Base-by-base conservation (phyloP, 495 filamentous ascomycete genomes). In the Penicillium nucicola region DNA sequence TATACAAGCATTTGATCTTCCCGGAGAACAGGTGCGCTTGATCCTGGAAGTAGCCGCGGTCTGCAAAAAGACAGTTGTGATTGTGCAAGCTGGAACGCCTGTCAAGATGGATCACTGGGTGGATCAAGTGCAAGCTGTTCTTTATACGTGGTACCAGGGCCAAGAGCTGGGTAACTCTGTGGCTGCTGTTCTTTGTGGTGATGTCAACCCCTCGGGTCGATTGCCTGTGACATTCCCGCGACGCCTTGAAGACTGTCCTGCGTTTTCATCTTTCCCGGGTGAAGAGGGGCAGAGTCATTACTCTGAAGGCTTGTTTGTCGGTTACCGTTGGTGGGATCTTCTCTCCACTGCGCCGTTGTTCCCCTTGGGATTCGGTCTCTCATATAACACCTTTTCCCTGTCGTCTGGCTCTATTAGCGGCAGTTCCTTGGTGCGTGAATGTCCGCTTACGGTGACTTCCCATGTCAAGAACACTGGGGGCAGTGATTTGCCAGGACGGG, bases 331-430 rank as follows among this genome's bases (percentile, higher is more conserved):
- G 66, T 92, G 87, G 67, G 87, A 90, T 61, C 72, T 76, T 8
- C 60, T 77, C 6, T 68, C 74, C 13, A 71, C 84, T 41, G 60
- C 70, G 8, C 82, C 85, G 4, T 72, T 85, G 0, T 89, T 89
- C 65, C 75, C 83, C 34, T 89, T 90, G 54, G 87, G 87, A 25
- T 83, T 87, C 58, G 87, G 87, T 17, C 77, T 90, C 10, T 85
- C 82, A 0, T 90, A 90, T 61, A 86, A 84, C 1, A 78, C 70
- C 6, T 90, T 90, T 58, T 73, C 66, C 76, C 20, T 45, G 6
- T 45, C 42, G 22, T 23, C 22, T 3, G 22, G 22, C 22, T 23
- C 22, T 3, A 23, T 23, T 23, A 23, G n/a, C n/a, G n/a, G n/a
- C n/a, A n/a, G n/a, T n/a, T n/a, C n/a, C n/a, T n/a, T n/a, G n/a